phyloP scores from a whole-genome alignment of 2,329 filamentous ascomycete species.

The Chaetomiaceae sp. region DNA sequence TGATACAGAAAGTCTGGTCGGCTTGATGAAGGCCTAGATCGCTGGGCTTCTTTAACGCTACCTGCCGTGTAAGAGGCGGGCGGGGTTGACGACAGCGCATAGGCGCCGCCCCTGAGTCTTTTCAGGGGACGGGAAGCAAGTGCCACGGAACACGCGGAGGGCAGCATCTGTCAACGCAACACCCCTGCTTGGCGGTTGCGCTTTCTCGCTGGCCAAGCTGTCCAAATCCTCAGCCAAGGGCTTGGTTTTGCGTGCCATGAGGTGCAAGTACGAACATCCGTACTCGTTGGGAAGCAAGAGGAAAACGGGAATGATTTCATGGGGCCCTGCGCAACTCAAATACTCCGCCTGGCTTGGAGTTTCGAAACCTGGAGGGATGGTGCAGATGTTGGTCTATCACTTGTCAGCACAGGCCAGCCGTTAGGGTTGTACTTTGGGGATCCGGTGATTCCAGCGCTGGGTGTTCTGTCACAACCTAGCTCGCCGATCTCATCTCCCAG shows the following conservation, averaged over 20 bases:
- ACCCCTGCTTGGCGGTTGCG: neutral
- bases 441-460: neutral
- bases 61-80: too few species aligned
- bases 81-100: conserved; percentile 2
- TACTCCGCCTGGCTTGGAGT: conserved; percentile 1
- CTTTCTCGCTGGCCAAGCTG: conserved; percentile 5
- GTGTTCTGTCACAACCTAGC: conserved; percentile 5
- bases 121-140: conserved; percentile 4
- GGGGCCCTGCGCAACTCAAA: neutral
- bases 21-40: neutral
- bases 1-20: too few species aligned
- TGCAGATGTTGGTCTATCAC: conserved; percentile 7
- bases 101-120: conserved; percentile 10
- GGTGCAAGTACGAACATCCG: too few species aligned
- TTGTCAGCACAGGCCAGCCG: neutral
- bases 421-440: conserved; percentile 3
- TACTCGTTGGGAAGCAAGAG: too few species aligned
- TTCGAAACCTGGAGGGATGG: neutral
- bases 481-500: conserved; percentile 22
- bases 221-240: neutral
- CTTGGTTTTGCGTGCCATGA: neutral
- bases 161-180: neutral
- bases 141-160: neutral
- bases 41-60: neutral
- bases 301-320: neutral